Percentiles rank a stretch among this genome's conserved stretches.
phyloP scores from a whole-genome alignment of 106 monocot species.

The Dendrobium nobile region DNA sequence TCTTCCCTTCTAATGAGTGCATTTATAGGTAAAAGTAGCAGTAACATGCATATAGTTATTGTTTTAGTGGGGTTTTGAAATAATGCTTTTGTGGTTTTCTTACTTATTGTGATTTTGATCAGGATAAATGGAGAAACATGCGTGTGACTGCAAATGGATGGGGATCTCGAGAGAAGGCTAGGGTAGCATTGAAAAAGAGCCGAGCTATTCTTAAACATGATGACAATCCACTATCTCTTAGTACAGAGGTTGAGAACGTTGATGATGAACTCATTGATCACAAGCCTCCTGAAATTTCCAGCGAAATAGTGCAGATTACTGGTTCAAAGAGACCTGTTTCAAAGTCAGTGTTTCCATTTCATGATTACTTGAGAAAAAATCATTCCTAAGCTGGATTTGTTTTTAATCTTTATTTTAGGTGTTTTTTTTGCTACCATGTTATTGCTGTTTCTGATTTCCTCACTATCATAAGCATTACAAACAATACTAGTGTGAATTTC shows the following conservation, averaged over 20 bases:
- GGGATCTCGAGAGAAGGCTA: conserved; percentile 58
- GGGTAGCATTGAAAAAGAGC: conserved; percentile 34
- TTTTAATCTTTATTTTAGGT: not conserved
- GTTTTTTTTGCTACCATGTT: conserved; percentile 1
- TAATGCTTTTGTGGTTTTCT: not conserved
- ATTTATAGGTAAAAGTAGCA: not conserved
- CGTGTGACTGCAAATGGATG: conserved; percentile 57
- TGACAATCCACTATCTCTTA: conserved; percentile 24
- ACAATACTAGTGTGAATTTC: not conserved
- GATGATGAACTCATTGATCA: conserved; percentile 32
- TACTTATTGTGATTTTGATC: conserved; percentile 3
- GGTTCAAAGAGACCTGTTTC: conserved; percentile 19
- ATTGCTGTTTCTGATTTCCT: not conserved
- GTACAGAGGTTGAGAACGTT: conserved; percentile 11
- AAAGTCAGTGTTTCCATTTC: conserved; percentile 21
- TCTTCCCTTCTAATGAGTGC: not conserved
- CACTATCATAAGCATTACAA: not conserved
- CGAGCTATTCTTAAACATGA: conserved; percentile 13
- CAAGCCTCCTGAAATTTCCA: conserved; percentile 33
- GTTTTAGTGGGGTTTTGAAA: not conserved
- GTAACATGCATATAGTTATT: not conserved
- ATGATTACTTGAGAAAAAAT: not conserved
- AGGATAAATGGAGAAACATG: conserved; percentile 93
- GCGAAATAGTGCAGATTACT: conserved; percentile 8
- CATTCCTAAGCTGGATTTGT: not conserved